phyloP scores from a whole-genome alignment of 73 alveolate species.

The Tetrahymena malaccensis region DNA sequence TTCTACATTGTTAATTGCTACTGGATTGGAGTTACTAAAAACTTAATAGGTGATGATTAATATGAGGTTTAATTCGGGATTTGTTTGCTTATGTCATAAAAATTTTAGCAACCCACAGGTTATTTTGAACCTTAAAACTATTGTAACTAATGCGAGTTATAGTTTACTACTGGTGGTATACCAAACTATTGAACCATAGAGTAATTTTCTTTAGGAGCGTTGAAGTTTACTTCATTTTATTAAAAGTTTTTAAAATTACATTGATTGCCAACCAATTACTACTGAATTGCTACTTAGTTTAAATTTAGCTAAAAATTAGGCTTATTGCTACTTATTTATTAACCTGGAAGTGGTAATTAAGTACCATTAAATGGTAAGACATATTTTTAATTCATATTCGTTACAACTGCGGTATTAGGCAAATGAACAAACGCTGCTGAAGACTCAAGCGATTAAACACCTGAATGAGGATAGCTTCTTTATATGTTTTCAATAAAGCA shows the following conservation, averaged over 20 bases:
- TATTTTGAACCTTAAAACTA: not conserved
- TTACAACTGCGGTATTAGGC: not conserved
- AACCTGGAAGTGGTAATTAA: not conserved
- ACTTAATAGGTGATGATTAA: not conserved
- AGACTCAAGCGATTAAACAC: not conserved
- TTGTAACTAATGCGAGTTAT: too few relatives aligned
- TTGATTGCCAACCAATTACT: not conserved
- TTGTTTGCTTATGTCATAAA: not conserved
- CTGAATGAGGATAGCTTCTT: not conserved
- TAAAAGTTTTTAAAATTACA: too few relatives aligned
- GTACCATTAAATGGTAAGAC: not conserved
- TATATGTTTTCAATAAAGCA: not conserved
- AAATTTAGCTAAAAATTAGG: not conserved
- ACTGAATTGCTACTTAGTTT: not conserved
- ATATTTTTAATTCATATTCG: not conserved
- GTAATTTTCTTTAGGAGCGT: not conserved
- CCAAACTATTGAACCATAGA: not conserved
- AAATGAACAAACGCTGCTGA: not conserved
- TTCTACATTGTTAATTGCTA: too few relatives aligned
- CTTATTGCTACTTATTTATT: not conserved
- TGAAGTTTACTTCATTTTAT: too few relatives aligned
- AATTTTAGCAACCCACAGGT: not conserved
- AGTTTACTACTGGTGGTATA: not conserved
- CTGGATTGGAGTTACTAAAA: not conserved
- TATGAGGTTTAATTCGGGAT: not conserved